Percentiles rank a stretch among this genome's conserved stretches.
Evolutionary conservation across 768 basidiomycete species (phyloP).

Genomic region (Lactarius psammicola): DNA sequence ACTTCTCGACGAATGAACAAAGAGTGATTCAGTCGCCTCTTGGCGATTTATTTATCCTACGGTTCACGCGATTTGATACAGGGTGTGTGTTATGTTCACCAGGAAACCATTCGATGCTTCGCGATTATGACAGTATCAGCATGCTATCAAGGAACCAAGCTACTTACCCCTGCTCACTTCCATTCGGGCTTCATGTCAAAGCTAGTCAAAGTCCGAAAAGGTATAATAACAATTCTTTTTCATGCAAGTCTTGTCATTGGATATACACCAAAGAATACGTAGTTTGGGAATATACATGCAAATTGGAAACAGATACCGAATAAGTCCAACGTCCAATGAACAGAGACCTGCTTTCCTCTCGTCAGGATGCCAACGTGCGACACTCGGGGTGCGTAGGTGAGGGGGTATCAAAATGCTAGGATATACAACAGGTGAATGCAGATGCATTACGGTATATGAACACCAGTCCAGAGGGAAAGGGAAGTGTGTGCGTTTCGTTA

Average conservation of each 20-base stretch:
- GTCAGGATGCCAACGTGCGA: slow-evolving; percentile 22
- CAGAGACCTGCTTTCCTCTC: slow-evolving; percentile 14
- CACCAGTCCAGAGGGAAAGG: background rate
- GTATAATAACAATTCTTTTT: background rate
- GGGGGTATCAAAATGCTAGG: slow-evolving; percentile 23
- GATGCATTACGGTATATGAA: slow-evolving; percentile 21
- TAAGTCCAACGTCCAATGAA: slow-evolving; percentile 8
- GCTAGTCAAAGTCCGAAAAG: background rate
- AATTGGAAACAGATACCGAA: slow-evolving; percentile 16
- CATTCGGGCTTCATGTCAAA: background rate
- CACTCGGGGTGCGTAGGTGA: slow-evolving; percentile 8
- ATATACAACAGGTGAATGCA: slow-evolving; percentile 19
- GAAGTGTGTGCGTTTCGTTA: slow-evolving; percentile 19
- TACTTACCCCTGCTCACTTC: background rate
- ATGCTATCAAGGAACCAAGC: background rate
- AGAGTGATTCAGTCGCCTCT: background rate
- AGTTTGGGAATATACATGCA: slow-evolving; percentile 19
- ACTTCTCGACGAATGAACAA: background rate
- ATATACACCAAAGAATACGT: slow-evolving; percentile 9
- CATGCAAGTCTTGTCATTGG: slow-evolving; percentile 8
- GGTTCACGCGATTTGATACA: background rate
- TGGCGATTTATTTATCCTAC: background rate
- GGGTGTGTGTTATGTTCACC: background rate
- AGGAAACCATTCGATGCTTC: background rate
- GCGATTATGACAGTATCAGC: background rate